Conservation (phyloP, 805 yeast species). For the Sugiyamaella floridensis region DNA sequence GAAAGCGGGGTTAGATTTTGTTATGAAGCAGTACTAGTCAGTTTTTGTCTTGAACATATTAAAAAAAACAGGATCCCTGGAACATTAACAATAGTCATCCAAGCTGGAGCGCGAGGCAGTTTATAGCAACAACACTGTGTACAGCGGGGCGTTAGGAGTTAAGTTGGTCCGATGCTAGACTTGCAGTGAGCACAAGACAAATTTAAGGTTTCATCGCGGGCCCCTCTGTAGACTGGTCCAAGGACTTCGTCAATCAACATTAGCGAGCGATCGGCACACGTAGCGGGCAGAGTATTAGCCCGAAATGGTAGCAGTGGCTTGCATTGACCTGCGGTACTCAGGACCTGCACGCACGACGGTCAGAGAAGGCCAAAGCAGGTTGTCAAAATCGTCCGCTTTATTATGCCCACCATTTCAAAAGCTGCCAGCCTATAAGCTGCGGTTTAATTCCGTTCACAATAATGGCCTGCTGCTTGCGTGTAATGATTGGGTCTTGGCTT, state of each 20-base stretch:
- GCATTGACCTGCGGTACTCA: not conserved
- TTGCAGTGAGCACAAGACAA: not conserved
- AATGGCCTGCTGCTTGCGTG: not conserved
- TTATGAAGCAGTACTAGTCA: no score
- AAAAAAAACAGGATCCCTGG: no score
- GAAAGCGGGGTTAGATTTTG: no score
- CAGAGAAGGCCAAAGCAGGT: not conserved
- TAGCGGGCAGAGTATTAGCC: not conserved
- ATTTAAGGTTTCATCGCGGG: not conserved
- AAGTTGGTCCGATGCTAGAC: not conserved
- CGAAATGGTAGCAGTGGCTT: not conserved
- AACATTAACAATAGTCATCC: no score
- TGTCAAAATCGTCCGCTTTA: no score
- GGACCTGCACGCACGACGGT: not conserved
- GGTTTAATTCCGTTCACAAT: not conserved
- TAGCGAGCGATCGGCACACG: not conserved
- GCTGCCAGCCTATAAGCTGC: not conserved
- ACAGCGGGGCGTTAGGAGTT: not conserved
- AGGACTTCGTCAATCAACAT: not conserved
- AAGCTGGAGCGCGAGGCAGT: no score
- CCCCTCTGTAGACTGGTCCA: not conserved
- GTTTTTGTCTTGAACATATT: no score
- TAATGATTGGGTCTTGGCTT: not conserved
- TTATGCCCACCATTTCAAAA: not conserved
- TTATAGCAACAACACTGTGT: no score